phyloP scores from a whole-genome alignment of 2,329 filamentous ascomycete species.

The Hypoxylon sp. region DNA sequence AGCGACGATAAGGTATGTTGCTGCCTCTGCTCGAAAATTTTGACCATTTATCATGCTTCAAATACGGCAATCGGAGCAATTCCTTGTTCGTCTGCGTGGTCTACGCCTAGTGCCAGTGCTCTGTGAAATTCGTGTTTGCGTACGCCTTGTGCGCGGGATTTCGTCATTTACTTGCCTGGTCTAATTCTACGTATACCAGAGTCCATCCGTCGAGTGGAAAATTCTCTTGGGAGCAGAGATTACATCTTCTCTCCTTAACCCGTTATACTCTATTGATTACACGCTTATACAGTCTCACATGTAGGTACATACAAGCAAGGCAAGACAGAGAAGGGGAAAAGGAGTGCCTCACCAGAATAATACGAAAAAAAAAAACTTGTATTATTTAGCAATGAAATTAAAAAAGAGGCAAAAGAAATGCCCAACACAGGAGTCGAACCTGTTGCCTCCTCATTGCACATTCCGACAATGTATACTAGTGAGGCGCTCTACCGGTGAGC shows the following conservation, averaged over 20 bases:
- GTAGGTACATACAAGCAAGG: too few relatives aligned
- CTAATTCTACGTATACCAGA: neutral
- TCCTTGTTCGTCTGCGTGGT: neutral
- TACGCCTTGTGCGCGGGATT: neutral
- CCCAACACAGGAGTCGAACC: constrained; percentile 29
- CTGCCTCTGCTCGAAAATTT: neutral
- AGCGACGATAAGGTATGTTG: neutral
- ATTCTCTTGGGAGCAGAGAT: neutral
- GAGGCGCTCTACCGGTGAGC: constrained; percentile 29
- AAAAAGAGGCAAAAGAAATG: neutral
- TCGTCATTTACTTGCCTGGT: neutral
- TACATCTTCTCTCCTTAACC: neutral
- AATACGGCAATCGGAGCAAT: neutral
- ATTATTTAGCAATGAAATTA: neutral
- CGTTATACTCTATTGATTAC: neutral
- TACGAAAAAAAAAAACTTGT: neutral
- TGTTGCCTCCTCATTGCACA: constrained; percentile 24
- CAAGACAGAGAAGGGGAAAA: neutral
- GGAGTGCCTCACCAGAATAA: neutral
- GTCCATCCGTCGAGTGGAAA: too few relatives aligned
- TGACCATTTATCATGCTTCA: neutral
- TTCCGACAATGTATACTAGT: constrained; percentile 8
- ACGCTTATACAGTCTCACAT: neutral
- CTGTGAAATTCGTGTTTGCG: neutral
- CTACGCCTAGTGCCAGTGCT: neutral